Conservation (phyloP, 768 basidiomycete species). For the Suillus alpinus region DNA sequence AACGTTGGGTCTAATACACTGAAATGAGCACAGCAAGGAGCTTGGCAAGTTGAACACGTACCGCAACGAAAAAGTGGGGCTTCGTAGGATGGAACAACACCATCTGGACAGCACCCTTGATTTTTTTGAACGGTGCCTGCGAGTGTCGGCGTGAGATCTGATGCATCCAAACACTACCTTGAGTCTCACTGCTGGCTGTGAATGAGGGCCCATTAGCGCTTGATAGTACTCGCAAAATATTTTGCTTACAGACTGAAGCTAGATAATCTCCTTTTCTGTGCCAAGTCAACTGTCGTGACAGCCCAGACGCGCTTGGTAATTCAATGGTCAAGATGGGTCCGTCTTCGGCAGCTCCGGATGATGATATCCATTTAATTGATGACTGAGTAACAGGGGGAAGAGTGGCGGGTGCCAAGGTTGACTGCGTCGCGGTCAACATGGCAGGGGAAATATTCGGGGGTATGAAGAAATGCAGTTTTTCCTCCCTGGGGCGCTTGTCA, state of each 20-base stretch:
- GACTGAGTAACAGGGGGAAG: conserved; percentile 62
- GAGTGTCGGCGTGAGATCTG: conserved; percentile 92
- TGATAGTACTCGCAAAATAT: not conserved
- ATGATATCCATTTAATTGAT: conserved; percentile 67
- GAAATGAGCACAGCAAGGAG: conserved; percentile 12
- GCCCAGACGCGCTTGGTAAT: conserved; percentile 63
- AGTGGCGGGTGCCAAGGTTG: conserved; percentile 59
- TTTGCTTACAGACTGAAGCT: conserved; percentile 84
- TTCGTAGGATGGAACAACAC: conserved; percentile 94
- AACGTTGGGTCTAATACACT: conserved; percentile 80
- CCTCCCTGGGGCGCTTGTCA: conserved; percentile 56
- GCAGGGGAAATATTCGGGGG: conserved; percentile 73
- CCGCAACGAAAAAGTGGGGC: conserved; percentile 97
- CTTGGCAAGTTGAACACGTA: conserved; percentile 39
- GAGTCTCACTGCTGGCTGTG: conserved; percentile 61
- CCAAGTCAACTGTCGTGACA: conserved; percentile 83
- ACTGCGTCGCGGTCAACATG: conserved; percentile 56
- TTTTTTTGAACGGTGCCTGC: conserved; percentile 96
- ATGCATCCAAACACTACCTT: conserved; percentile 92
- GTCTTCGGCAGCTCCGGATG: conserved; percentile 47
- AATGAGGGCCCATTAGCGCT: conserved; percentile 11
- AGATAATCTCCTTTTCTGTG: conserved; percentile 95
- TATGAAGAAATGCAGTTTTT: conserved; percentile 72
- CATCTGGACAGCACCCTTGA: conserved; percentile 85
- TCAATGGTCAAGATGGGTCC: conserved; percentile 57